These are phyloP conservation scores for Rhizopogon vinicolor DNA, from an alignment of 768 basidiomycete species.

Conservation along the genomic window DNA sequence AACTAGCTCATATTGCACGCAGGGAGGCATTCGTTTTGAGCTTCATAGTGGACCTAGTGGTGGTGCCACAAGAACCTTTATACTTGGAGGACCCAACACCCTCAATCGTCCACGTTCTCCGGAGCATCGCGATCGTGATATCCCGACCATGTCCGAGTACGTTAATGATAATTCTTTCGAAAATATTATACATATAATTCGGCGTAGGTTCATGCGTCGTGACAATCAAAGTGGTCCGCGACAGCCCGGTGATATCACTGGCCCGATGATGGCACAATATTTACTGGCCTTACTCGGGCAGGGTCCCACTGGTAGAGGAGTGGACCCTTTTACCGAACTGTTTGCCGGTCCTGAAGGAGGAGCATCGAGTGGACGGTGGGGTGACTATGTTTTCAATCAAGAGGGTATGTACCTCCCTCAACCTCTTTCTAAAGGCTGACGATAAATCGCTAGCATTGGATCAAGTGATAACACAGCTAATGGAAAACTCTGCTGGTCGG, in stretches of 20 bases:
- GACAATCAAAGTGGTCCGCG: slow-evolving; percentile 14
- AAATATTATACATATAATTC: neutral
- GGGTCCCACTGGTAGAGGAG: slow-evolving; percentile 26
- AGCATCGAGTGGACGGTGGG: slow-evolving; percentile 58
- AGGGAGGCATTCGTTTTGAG: slow-evolving; percentile 30
- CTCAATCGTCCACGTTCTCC: slow-evolving; percentile 14
- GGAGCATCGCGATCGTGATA: slow-evolving; percentile 21
- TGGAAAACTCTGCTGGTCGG: slow-evolving; percentile 73
- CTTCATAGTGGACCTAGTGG: slow-evolving; percentile 26
- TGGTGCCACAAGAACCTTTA: slow-evolving; percentile 27
- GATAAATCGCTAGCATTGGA: slow-evolving; percentile 53
- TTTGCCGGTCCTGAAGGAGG: slow-evolving; percentile 35
- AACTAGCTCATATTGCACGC: slow-evolving; percentile 8
- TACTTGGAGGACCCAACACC: slow-evolving; percentile 32
- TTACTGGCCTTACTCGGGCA: slow-evolving; percentile 52
- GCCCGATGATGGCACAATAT: slow-evolving; percentile 69
- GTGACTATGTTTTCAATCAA: slow-evolving; percentile 91
- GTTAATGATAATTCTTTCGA: slow-evolving; percentile 11
- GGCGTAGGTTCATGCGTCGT: slow-evolving; percentile 32
- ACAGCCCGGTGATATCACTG: slow-evolving; percentile 41
- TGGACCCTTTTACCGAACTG: slow-evolving; percentile 41
- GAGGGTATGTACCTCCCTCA: slow-evolving; percentile 49
- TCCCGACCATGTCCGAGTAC: slow-evolving; percentile 52
- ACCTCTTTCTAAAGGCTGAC: neutral
- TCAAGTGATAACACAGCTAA: slow-evolving; percentile 81